These are phyloP conservation scores for Nigrospora osmanthi DNA, from an alignment of 2,329 filamentous ascomycete species.

Conservation along the genomic window DNA sequence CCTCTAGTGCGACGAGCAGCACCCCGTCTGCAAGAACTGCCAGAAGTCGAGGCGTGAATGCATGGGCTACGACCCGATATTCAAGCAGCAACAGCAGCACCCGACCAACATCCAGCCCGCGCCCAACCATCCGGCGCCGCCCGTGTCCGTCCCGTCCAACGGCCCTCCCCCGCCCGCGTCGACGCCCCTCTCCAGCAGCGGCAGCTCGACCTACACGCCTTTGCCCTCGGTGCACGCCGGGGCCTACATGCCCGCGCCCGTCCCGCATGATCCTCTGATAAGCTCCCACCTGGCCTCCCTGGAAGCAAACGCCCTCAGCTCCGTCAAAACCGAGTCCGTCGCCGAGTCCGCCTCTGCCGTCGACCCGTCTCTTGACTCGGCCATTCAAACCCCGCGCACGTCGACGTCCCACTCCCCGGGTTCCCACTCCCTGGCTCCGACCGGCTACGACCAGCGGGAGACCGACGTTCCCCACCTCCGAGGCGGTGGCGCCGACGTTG, in stretches of 20 bases:
- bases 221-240: constrained; percentile 6
- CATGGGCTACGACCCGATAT: constrained; percentile 79
- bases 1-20: constrained; percentile 84
- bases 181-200: constrained; percentile 11
- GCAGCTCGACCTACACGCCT: constrained; percentile 15
- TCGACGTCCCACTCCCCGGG: constrained; percentile 22
- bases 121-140: constrained; percentile 35
- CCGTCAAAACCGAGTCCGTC: too few species aligned
- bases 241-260: too few species aligned
- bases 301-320: too few species aligned
- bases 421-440: constrained; percentile 15
- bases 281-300: too few species aligned
- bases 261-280: too few species aligned
- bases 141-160: constrained; percentile 15
- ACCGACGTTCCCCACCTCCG: constrained; percentile 32
- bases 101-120: constrained; percentile 67
- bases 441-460: constrained; percentile 20
- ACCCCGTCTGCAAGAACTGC: constrained; percentile 86
- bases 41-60: constrained; percentile 85
- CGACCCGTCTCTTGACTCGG: constrained; percentile 56
- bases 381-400: constrained; percentile 26
- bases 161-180: constrained; percentile 12
- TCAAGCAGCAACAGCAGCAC: constrained; percentile 57
- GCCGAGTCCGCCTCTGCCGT: constrained; percentile 34
- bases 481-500: constrained; percentile 31